phyloP scores from a whole-genome alignment of 345 rosid genomes.

The Melastoma malabathricum region DNA sequence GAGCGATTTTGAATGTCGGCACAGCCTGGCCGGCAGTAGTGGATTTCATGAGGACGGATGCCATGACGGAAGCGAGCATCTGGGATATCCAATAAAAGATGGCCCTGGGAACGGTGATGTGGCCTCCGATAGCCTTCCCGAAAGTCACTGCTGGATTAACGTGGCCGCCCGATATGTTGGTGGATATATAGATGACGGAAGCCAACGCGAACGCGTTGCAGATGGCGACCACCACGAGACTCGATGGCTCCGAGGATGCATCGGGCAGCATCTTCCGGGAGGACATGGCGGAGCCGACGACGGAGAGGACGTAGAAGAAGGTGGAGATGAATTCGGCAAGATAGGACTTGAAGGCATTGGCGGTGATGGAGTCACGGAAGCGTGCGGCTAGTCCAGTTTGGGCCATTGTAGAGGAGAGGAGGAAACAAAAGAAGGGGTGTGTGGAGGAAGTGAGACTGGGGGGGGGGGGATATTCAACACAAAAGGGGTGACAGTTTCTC shows the following conservation, averaged over 20 bases:
- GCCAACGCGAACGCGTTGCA: conserved; percentile 67
- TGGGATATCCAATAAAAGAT: conserved; percentile 75
- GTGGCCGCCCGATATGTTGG: conserved; percentile 68
- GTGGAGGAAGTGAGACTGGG: no score
- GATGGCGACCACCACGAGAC: conserved; percentile 43
- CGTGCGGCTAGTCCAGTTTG: conserved; percentile 26
- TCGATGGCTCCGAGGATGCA: conserved; percentile 37
- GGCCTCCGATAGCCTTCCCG: conserved; percentile 71
- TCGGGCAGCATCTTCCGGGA: conserved; percentile 63
- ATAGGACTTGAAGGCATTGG: conserved; percentile 48
- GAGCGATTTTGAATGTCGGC: conserved; percentile 17
- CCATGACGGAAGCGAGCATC: conserved; percentile 73
- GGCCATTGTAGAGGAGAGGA: conserved; percentile 30
- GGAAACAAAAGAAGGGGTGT: neutral
- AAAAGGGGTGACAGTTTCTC: no score
- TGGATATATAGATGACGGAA: conserved; percentile 46
- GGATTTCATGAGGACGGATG: conserved; percentile 55
- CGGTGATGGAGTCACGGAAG: conserved; percentile 31
- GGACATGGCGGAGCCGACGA: conserved; percentile 80
- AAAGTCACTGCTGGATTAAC: conserved; percentile 93
- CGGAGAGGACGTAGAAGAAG: conserved; percentile 68
- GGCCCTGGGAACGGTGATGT: conserved; percentile 58
- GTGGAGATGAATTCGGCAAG: conserved; percentile 87
- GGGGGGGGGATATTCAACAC: no score
- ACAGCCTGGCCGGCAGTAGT: conserved; percentile 46